Conservation (phyloP, 2,329 filamentous ascomycete genomes). For the Bipolaris cookei region DNA sequence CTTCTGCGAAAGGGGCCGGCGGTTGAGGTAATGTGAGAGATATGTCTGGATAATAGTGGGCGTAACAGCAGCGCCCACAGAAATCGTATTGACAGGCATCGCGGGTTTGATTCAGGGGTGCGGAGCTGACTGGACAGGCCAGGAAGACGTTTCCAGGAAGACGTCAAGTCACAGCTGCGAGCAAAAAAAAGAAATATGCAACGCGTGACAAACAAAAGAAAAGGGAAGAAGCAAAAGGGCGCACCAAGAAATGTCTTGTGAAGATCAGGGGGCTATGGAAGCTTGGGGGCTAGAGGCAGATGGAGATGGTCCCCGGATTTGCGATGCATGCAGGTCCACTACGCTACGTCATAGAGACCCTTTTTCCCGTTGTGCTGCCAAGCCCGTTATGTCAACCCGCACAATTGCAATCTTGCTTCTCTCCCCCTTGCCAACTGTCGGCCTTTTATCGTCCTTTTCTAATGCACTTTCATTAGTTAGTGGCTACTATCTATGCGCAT, state of each 20-base stretch:
- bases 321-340: conserved; percentile 2
- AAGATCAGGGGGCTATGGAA: conserved; percentile 5
- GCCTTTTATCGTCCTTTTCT: no score
- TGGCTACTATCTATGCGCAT: no score
- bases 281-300: neutral
- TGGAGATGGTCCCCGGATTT: conserved; percentile 18
- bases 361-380: neutral
- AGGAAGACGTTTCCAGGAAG: conserved; percentile 5
- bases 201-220: conserved; percentile 1
- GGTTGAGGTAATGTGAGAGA: conserved; percentile 87
- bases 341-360: conserved; percentile 11
- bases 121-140: conserved; percentile 15
- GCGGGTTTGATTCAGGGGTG: conserved; percentile 6
- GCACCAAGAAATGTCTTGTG: neutral
- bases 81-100: conserved; percentile 78
- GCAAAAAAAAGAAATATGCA: neutral
- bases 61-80: conserved; percentile 81
- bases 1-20: conserved; percentile 74
- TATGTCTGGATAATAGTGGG: conserved; percentile 88
- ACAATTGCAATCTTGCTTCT: no score
- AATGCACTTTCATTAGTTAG: no score
- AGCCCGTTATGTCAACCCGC: neutral
- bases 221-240: neutral
- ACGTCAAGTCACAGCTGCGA: neutral
- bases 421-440: conserved; percentile 24